These are phyloP conservation scores for Phytopythium cucurbitacearum DNA, from an alignment of 352 stramenopile species.

Conservation along the genomic window DNA sequence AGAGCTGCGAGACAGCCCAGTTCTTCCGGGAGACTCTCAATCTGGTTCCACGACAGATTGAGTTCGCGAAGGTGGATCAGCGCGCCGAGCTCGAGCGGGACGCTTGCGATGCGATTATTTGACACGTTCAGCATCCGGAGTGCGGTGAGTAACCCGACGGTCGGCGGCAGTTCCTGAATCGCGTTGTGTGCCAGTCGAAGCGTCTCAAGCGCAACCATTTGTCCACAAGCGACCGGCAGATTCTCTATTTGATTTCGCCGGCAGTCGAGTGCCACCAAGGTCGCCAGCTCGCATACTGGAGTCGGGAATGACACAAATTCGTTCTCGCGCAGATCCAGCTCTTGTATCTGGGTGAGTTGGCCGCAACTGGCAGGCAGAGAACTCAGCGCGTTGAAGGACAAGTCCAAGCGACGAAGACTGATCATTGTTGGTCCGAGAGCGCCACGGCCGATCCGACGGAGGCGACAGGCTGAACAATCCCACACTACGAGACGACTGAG, in stretches of 20 bases:
- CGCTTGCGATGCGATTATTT: constrained; percentile 28
- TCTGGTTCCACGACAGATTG: constrained; percentile 57
- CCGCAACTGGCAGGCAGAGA: constrained; percentile 37
- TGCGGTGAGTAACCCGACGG: constrained; percentile 31
- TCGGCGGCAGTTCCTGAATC: constrained; percentile 30
- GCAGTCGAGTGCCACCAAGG: constrained; percentile 32
- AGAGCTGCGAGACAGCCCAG: constrained; percentile 50
- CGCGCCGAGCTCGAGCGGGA: constrained; percentile 53
- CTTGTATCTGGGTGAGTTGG: constrained; percentile 30
- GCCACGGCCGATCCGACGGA: constrained; percentile 45
- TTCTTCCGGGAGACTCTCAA: constrained; percentile 47
- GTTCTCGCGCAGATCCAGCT: constrained; percentile 42
- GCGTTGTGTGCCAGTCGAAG: constrained; percentile 44
- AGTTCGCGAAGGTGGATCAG: constrained; percentile 46
- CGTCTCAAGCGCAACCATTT: constrained; percentile 23
- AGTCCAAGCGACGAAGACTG: constrained; percentile 26
- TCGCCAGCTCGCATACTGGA: constrained; percentile 18
- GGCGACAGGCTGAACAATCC: constrained; percentile 40
- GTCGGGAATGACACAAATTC: constrained; percentile 20
- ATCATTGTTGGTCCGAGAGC: constrained; percentile 32
- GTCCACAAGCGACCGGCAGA: constrained; percentile 19
- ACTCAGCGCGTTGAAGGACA: constrained; percentile 42
- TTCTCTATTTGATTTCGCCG: constrained; percentile 32
- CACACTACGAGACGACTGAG: constrained; percentile 28
- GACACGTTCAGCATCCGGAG: constrained; percentile 31